Evolutionary conservation across 2,329 filamentous ascomycete genomes (phyloP), one percentile per base, ranked within the genome.

Genomic region (Aspergillus pseudoviridinutans): DNA sequence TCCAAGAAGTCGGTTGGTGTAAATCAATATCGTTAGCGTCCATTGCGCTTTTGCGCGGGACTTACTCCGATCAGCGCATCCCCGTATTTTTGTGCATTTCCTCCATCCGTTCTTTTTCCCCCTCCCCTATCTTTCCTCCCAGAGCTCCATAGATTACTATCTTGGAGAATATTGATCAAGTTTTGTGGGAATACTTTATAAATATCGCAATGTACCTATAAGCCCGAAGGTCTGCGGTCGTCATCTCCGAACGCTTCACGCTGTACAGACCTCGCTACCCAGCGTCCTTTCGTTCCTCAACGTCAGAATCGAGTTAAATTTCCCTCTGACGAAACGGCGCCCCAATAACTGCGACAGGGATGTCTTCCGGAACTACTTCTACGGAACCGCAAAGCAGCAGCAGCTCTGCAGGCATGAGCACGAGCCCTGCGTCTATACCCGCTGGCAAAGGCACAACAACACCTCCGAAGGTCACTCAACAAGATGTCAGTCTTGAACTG

Each of bases 401-500:
- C 52, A 68, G 60, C 51, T 64, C 66, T 52, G 59, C 63, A 27
- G 65, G 56, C 28, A 59, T 65, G 53, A 65, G 57, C 46, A 63
- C 65, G 12, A 66, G 62, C 55, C 61, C 70, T 20, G 61, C 68
- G 20, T 65, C 68, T 38, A 49, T 62, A 17, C 57, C 66, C 32
- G 71, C 64, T 50, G 65, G 66, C 51, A 76, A 75, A 62, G 65
- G 63, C 41, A 62, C 68, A 54, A 57, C 66, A 22, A 68, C 66
- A 29, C 62, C 73, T 42, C 71, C 74, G 38, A 74, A 72, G 58
- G 53, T 71, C 42, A 67, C 66, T 17, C 65, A 61, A 20, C 64
- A 68, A 53, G 66, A 68, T 62, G 66, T 65, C 51, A 69, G 68
- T 46, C 70, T 78, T 50, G 76, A 78, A 61, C 63, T 78, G 24